Evolutionary conservation across 2,329 filamentous ascomycete species (phyloP), one percentile per base, ranked within the genome.

Genomic region (Thielaviopsis cerberus): DNA sequence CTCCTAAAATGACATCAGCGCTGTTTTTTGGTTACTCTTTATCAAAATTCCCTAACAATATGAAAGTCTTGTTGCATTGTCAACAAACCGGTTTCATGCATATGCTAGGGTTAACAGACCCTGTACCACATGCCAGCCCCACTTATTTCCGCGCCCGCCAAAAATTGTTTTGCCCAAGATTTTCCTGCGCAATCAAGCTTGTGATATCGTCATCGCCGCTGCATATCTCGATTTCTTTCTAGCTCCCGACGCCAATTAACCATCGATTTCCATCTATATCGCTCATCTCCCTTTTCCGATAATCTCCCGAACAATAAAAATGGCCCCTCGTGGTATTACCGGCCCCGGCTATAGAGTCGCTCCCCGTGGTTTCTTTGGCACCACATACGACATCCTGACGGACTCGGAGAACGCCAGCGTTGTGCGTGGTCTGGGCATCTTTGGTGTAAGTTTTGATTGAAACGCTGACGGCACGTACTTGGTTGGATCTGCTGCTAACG

Each of bases 391-490:
- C 61, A 73, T 79, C 63, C 66, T 86, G 66, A 85, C 81, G 58
- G 77, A 78, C 26, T 70, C 82, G 34, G 83, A 87, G 67, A 86
- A 87, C 70, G 76, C 80, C 54, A 77, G 81, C 59, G 77, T 86
- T 59, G 82, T 86, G 61, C 77, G 80, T 65, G 85, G 82, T 67
- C 71, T 86, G 63, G 74, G 79, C 62, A 69, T 85, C 64, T 86
- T 86, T 66, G 82, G 81, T 58, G 82, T 86, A 75, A 67, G 82
- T 73, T 51, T 25, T 48, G 10, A 25, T 34, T 22, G 25, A 13
- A n/a, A 17, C 20, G 20, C 48, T 30, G 20, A 23, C 50, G 6
- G 4, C 5, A 24, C 11, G 24, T 7, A 17, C 17, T 52, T 52
- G 23, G 15, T 26, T 45, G 27, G 23, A 20, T 53, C 4, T 20